A percentile compares a stretch with the other conserved stretches of the same genome.
Conservation (phyloP, 345 rosid genomes). For the Populus ilicifolia region DNA sequence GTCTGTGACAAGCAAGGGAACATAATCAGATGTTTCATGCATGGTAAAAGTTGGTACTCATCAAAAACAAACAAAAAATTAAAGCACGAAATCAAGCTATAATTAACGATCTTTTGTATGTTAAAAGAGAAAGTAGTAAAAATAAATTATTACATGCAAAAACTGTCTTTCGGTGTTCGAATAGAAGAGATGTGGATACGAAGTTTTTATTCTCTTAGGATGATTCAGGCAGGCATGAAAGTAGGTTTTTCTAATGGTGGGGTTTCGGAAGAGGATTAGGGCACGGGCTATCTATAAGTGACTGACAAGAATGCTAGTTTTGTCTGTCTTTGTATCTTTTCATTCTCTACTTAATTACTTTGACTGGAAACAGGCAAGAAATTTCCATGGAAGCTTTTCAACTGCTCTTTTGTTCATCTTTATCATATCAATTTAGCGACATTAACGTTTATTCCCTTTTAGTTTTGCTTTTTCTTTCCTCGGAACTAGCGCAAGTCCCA, state of each 20-base stretch:
- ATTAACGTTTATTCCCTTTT: conserved; percentile 48
- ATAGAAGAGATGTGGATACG: conserved; percentile 10
- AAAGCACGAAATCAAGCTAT: neutral
- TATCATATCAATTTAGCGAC: conserved; percentile 61
- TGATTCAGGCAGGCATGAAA: conserved; percentile 15
- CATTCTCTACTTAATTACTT: conserved; percentile 14
- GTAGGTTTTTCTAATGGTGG: neutral
- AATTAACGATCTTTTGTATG: neutral
- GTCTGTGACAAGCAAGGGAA: conserved; percentile 42
- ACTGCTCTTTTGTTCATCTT: conserved; percentile 72
- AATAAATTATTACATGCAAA: neutral
- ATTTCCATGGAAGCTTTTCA: conserved; percentile 60
- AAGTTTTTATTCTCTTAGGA: neutral
- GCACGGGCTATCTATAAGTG: conserved; percentile 20
- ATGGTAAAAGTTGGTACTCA: neutral
- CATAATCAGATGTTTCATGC: neutral
- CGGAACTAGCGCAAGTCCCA: conserved; percentile 40
- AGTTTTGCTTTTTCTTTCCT: conserved; percentile 29
- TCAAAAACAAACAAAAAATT: neutral
- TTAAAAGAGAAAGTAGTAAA: neutral
- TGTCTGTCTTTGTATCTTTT: conserved; percentile 31
- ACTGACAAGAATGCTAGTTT: conserved; percentile 36
- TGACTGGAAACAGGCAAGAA: conserved; percentile 53
- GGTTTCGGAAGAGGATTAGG: conserved; percentile 8
- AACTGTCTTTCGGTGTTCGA: conserved; percentile 7